Evolutionary conservation across 2,329 filamentous ascomycete species (phyloP).

Genomic region (Colletotrichum sp.): DNA sequence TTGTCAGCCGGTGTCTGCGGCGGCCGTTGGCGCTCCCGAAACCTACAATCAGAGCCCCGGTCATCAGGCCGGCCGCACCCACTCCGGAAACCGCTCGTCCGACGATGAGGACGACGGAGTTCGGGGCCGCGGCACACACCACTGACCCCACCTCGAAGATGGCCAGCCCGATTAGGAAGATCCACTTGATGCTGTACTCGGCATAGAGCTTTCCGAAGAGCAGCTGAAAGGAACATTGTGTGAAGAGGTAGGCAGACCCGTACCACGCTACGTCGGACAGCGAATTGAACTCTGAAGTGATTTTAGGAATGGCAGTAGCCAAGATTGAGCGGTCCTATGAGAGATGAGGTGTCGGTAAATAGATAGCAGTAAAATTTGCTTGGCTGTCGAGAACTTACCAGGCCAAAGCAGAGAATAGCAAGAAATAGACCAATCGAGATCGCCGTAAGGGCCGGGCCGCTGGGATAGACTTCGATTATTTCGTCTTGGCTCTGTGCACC

Average conservation of each 20-base stretch:
- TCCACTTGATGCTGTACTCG: slow-evolving; percentile 56
- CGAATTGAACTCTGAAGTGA: slow-evolving; percentile 17
- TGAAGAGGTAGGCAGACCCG: background rate
- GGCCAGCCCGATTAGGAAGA: slow-evolving; percentile 29
- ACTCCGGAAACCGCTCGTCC: slow-evolving; percentile 44
- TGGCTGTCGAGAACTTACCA: background rate
- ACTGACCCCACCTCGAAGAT: slow-evolving; percentile 51
- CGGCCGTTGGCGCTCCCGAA: background rate
- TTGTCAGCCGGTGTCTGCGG: background rate
- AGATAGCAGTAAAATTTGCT: background rate
- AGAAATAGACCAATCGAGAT: slow-evolving; percentile 8
- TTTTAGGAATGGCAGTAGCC: slow-evolving; percentile 17
- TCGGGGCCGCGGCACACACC: slow-evolving; percentile 44
- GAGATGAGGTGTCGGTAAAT: background rate
- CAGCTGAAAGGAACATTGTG: slow-evolving; percentile 40
- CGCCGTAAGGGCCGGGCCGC: background rate
- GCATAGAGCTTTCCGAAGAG: slow-evolving; percentile 60
- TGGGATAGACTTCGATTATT: background rate
- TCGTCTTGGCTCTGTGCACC: background rate
- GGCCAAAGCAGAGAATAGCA: slow-evolving; percentile 10
- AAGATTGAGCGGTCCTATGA: slow-evolving; percentile 16
- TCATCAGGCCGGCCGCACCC: slow-evolving; percentile 30
- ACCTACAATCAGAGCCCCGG: slow-evolving; percentile 24
- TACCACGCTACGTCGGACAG: slow-evolving; percentile 17
- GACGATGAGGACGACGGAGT: slow-evolving; percentile 41